Evolutionary conservation across 768 basidiomycete species (phyloP), one percentile per base, ranked within the genome.

Genomic region (Sporobolomyces phaffii): DNA sequence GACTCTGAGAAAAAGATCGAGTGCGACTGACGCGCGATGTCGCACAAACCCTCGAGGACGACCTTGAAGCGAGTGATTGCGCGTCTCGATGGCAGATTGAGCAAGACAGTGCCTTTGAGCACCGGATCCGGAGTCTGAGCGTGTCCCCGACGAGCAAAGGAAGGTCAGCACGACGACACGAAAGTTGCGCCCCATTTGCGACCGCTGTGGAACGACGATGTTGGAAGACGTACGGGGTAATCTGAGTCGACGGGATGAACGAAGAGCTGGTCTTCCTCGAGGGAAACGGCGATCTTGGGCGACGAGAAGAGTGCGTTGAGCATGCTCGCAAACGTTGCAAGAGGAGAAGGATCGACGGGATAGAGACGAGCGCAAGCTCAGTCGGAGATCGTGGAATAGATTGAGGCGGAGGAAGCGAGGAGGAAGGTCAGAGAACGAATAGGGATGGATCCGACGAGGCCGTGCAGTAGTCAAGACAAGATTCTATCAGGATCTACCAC

Each of bases 101-200:
- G 31, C 22, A 70, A 34, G 20, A 45, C 57, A 1, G 64, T 65
- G 1, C 69, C 69, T 3, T 45, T 44, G 20, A 70, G 29, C 20
- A 62, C 44, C 0, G 69, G 69, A 40, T 70, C 69, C 11, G 43
- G 29, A 6, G 67, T 56, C 67, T 69, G 38, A n/a, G n/a, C n/a
- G n/a, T n/a, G n/a, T n/a, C n/a, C n/a, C n/a, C n/a, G n/a, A n/a
- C n/a, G n/a, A n/a, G n/a, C n/a, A n/a, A n/a, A n/a, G n/a, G n/a
- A n/a, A n/a, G n/a, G 40, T 60, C 59, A 34, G 31, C 26, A 14
- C 33, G 15, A 8, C 1, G 10, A 8, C 1, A 6, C 2, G n/a
- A 3, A n/a, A 9, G 31, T 20, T 28, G 10, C 18, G 34, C 34
- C 52, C 34, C 34, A 53, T 22, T 36, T 40, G n/a, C 18, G 7